These are phyloP conservation scores for Colletotrichum graminicola DNA, from an alignment of 2,329 filamentous ascomycete genomes.

Conservation along the genomic window DNA sequence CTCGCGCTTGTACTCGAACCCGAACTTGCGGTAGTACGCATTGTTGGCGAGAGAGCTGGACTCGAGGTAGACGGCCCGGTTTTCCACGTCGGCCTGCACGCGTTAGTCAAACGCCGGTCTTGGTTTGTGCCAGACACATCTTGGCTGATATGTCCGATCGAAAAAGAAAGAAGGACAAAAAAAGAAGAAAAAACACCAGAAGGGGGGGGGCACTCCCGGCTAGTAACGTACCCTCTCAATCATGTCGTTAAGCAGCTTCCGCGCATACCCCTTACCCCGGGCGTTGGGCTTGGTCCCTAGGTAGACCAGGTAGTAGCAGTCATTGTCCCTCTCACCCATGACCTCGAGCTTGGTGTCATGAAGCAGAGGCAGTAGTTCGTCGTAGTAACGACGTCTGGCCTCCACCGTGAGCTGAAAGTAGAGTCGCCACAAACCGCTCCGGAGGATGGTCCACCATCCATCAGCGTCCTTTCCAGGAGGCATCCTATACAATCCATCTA, in stretches of 20 bases:
- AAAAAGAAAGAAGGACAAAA: background rate
- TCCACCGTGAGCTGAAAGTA: conserved; percentile 80
- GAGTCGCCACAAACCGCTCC: conserved; percentile 83
- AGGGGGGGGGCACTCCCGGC: background rate
- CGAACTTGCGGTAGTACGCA: conserved; percentile 79
- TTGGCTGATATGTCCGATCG: background rate
- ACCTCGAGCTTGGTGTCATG: conserved; percentile 78
- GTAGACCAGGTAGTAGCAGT: conserved; percentile 87
- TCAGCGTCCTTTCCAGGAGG: conserved; percentile 81
- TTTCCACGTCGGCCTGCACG: conserved; percentile 74
- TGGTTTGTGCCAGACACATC: background rate
- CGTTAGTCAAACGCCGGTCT: background rate
- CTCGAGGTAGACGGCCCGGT: conserved; percentile 81
- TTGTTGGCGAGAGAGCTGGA: conserved; percentile 78
- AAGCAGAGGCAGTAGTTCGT: conserved; percentile 81
- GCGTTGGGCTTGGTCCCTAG: conserved; percentile 80
- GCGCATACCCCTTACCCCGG: conserved; percentile 79
- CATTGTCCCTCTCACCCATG: conserved; percentile 74
- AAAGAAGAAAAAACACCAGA: too few relatives aligned
- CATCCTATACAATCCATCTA: conserved; percentile 66
- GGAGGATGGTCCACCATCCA: conserved; percentile 77
- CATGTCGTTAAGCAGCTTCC: conserved; percentile 78
- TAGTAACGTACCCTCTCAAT: conserved; percentile 65
- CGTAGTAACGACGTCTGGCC: conserved; percentile 80
- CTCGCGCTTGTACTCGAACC: conserved; percentile 75